Evolutionary conservation across 2,329 filamentous ascomycete genomes (phyloP).

Genomic region (Aspergillus sergii): DNA sequence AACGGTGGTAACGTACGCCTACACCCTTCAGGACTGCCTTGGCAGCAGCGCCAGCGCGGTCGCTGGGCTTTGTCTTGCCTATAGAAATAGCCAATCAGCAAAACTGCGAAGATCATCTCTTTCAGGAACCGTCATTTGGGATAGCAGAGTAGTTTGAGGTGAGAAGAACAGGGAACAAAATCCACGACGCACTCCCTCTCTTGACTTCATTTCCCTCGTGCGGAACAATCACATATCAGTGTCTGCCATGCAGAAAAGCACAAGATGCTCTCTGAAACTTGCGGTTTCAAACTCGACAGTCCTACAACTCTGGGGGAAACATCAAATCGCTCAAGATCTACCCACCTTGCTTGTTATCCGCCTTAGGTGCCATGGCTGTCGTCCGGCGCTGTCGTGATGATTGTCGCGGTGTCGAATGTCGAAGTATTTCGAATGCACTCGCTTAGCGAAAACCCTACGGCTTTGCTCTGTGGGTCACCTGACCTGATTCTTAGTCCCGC

Average conservation of each 20-base stretch:
- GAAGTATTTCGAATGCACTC: slow-evolving; percentile 42
- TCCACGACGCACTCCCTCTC: not conserved
- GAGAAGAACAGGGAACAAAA: not conserved
- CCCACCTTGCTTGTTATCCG: slow-evolving; percentile 52
- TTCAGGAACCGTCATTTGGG: not conserved
- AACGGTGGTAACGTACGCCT: slow-evolving; percentile 70
- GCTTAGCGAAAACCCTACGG: slow-evolving; percentile 45
- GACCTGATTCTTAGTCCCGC: slow-evolving; percentile 25
- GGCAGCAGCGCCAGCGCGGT: slow-evolving; percentile 86
- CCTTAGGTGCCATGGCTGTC: slow-evolving; percentile 52
- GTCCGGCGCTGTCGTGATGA: slow-evolving; percentile 46
- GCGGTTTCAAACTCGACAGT: slow-evolving; percentile 20
- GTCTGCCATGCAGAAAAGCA: slow-evolving; percentile 4
- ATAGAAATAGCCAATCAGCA: slow-evolving; percentile 21
- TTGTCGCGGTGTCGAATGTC: slow-evolving; percentile 47
- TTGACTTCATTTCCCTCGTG: not conserved
- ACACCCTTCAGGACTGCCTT: slow-evolving; percentile 96
- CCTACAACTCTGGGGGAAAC: slow-evolving; percentile 40
- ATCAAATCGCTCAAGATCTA: slow-evolving; percentile 20
- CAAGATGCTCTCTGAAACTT: slow-evolving; percentile 24
- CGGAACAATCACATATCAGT: not conserved
- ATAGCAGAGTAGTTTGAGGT: not conserved
- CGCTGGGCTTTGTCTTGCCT: slow-evolving; percentile 62
- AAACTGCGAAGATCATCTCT: not conserved
- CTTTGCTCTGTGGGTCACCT: slow-evolving; percentile 40